phyloP scores from a whole-genome alignment of 768 basidiomycete species.

The Dioszegia hungarica region DNA sequence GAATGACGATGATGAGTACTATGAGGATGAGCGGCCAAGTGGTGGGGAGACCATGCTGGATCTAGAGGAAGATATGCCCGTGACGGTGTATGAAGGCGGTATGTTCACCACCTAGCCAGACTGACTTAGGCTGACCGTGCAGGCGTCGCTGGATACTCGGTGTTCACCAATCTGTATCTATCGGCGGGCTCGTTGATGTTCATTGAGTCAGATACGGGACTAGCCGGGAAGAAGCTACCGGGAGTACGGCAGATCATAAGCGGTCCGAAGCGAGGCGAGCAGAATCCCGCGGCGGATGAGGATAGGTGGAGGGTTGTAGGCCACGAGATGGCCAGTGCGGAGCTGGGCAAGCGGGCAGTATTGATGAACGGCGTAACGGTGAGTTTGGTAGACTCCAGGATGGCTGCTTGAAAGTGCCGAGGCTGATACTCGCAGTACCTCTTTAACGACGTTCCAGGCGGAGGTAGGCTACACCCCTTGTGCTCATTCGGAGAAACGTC shows the following conservation, averaged over 20 bases:
- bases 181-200: constrained; percentile 13
- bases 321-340: constrained; percentile 17
- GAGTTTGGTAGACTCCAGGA: constrained; percentile 1
- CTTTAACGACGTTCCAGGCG: constrained; percentile 35
- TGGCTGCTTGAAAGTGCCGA: neutral
- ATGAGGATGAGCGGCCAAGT: neutral
- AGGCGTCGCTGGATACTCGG: constrained; percentile 29
- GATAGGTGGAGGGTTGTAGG: constrained; percentile 30
- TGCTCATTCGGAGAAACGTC: neutral
- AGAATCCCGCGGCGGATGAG: constrained; percentile 18
- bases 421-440: constrained; percentile 23
- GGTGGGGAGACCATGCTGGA: constrained; percentile 24
- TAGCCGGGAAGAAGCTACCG: neutral
- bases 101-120: neutral
- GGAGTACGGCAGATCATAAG: constrained; percentile 11
- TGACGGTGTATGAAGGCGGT: constrained; percentile 29
- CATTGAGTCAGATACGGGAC: constrained; percentile 10
- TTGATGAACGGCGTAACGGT: constrained; percentile 33
- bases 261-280: constrained; percentile 10
- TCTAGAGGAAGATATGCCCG: constrained; percentile 18
- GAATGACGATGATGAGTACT: neutral
- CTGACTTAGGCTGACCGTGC: neutral
- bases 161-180: constrained; percentile 30
- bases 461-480: neutral
- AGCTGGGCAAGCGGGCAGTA: constrained; percentile 27